These are phyloP conservation scores for Canavalia ensiformis DNA, from an alignment of 306 rosid genomes.

Conservation along the genomic window DNA sequence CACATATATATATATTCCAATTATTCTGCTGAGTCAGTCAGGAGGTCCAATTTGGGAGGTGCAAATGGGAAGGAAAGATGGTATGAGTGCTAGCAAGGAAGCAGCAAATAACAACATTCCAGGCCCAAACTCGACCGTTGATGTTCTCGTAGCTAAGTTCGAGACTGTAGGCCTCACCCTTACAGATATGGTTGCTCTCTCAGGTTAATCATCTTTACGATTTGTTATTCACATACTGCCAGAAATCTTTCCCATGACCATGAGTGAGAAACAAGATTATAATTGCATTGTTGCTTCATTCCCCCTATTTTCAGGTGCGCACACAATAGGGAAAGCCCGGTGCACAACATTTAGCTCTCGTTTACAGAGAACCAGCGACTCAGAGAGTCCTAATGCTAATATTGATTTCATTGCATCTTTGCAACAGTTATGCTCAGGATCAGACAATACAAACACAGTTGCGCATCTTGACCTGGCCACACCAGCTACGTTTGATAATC, in stretches of 20 bases:
- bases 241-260: not conserved
- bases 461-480: slow-evolving; percentile 77
- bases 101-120: slow-evolving; percentile 81
- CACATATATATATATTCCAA: not conserved
- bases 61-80: slow-evolving; percentile 81
- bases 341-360: slow-evolving; percentile 75
- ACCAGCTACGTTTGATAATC: slow-evolving; percentile 87
- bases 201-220: slow-evolving; percentile 56
- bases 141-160: slow-evolving; percentile 67
- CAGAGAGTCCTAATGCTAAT: slow-evolving; percentile 39
- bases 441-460: slow-evolving; percentile 39
- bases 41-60: slow-evolving; percentile 93
- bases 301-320: slow-evolving; percentile 63
- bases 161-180: slow-evolving; percentile 72
- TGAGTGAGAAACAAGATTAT: not conserved
- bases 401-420: slow-evolving; percentile 67
- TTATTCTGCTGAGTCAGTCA: slow-evolving; percentile 55
- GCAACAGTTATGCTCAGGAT: slow-evolving; percentile 69
- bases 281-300: not conserved
- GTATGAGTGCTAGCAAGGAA: slow-evolving; percentile 68
- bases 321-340: slow-evolving; percentile 85
- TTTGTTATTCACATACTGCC: not conserved
- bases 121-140: slow-evolving; percentile 80
- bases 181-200: slow-evolving; percentile 82
- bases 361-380: slow-evolving; percentile 49